phyloP scores from a whole-genome alignment of 192 early-diverging fungal species.

The Coemansia sp. region DNA sequence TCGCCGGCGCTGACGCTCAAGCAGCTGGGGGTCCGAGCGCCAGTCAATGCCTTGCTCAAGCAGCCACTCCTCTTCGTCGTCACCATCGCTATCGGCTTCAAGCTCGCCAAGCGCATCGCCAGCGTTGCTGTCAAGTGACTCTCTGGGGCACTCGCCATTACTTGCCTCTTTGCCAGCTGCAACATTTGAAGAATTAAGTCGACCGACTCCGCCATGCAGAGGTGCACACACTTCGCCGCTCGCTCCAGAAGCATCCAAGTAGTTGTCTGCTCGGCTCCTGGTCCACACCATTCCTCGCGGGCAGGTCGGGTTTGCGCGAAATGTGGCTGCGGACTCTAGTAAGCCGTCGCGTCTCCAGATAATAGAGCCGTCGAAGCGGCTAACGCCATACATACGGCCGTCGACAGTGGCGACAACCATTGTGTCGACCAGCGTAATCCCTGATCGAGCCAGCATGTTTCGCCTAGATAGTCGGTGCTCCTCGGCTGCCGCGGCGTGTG shows the following conservation, averaged over 20 bases:
- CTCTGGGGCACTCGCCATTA: not conserved
- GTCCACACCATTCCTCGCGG: slow-evolving; percentile 48
- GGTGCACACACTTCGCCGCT: not conserved
- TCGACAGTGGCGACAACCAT: slow-evolving; percentile 56
- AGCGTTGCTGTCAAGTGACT: not conserved
- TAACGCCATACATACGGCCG: slow-evolving; percentile 51
- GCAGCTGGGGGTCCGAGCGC: slow-evolving; percentile 45
- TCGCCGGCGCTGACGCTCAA: slow-evolving; percentile 38
- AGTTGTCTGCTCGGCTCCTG: slow-evolving; percentile 8
- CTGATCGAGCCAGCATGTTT: slow-evolving; percentile 33
- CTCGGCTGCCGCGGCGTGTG: slow-evolving; percentile 22
- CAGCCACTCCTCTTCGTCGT: slow-evolving; percentile 54
- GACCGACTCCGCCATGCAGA: not conserved
- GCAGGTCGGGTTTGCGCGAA: slow-evolving; percentile 6
- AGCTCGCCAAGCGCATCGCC: not conserved
- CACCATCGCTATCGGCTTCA: slow-evolving; percentile 11
- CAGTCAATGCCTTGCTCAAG: slow-evolving; percentile 56
- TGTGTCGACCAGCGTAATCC: slow-evolving; percentile 35
- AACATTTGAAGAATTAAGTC: not conserved
- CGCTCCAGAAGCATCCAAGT: not conserved
- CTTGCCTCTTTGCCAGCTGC: not conserved
- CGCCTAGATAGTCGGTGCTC: slow-evolving; percentile 43
- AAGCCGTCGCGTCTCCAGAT: slow-evolving; percentile 45
- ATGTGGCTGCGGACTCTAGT: slow-evolving; percentile 15
- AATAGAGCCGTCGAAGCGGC: slow-evolving; percentile 42